phyloP scores from a whole-genome alignment of 2,329 filamentous ascomycete genomes.

The Aplosporella prunicola region DNA sequence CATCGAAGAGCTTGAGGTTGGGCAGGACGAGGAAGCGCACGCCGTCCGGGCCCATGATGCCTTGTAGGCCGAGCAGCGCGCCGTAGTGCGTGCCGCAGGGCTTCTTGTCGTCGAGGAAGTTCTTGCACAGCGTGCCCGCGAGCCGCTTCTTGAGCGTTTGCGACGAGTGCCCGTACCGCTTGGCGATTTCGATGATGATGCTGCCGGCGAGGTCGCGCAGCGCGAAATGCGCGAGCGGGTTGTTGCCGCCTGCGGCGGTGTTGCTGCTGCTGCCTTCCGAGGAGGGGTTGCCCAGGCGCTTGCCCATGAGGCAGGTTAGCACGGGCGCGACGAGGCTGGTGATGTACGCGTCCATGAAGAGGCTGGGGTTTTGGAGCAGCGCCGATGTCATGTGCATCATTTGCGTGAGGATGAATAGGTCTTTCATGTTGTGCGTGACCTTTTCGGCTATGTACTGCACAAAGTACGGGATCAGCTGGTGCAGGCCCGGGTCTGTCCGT shows the following conservation, averaged over 20 bases:
- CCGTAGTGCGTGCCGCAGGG: conserved; percentile 81
- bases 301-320: conserved; percentile 80
- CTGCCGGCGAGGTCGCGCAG: conserved; percentile 78
- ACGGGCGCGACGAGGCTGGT: conserved; percentile 71
- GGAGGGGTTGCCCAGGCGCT: conserved; percentile 58
- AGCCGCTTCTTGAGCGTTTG: conserved; percentile 78
- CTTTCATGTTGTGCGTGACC: conserved; percentile 86
- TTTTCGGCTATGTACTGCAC: conserved; percentile 93
- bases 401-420: conserved; percentile 77
- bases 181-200: conserved; percentile 67
- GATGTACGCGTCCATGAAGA: conserved; percentile 65
- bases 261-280: too few relatives aligned
- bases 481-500: conserved; percentile 79
- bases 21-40: conserved; percentile 56
- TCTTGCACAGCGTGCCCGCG: conserved; percentile 85
- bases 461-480: conserved; percentile 94
- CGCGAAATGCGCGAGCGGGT: conserved; percentile 50
- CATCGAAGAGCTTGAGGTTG: conserved; percentile 56
- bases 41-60: conserved; percentile 61
- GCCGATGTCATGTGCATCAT: conserved; percentile 88
- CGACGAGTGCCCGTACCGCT: conserved; percentile 72
- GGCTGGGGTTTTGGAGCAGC: conserved; percentile 69
- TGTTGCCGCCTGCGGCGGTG: too few relatives aligned
- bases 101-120: conserved; percentile 79
- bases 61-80: conserved; percentile 68